Conservation (phyloP, 163 green algal genomes). For the Chlamydomonas reinhardtii region DNA sequence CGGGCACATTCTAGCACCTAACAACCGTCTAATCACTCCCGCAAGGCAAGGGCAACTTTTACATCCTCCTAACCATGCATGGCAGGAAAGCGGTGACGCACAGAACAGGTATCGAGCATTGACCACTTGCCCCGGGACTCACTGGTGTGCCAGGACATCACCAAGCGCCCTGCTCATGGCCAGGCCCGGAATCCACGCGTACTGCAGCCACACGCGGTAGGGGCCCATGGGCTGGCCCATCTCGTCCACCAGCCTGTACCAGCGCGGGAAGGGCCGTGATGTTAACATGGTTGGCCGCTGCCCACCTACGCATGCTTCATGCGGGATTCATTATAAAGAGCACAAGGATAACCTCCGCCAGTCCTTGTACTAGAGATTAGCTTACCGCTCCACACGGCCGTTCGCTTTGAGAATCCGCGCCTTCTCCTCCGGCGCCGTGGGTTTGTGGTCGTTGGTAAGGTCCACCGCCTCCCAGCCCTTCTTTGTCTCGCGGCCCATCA, state of each 20-base stretch:
- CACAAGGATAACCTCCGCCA: too few relatives aligned
- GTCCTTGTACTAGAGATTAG: too few relatives aligned
- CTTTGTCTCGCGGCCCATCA: constrained; percentile 75
- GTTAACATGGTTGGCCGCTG: too few relatives aligned
- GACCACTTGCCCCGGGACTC: constrained; percentile 50
- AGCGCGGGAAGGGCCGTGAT: too few relatives aligned
- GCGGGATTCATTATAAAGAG: too few relatives aligned
- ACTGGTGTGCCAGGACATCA: constrained; percentile 88
- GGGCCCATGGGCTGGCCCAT: constrained; percentile 87
- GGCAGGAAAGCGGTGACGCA: too few relatives aligned
- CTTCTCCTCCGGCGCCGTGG: constrained; percentile 80
- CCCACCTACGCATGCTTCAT: too few relatives aligned
- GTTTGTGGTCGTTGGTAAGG: constrained; percentile 95
- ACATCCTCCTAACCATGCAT: too few relatives aligned
- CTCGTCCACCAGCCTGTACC: constrained; percentile 83
- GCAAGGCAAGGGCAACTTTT: too few relatives aligned
- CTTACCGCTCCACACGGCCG: constrained; percentile 86
- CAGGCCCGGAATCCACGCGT: constrained; percentile 89
- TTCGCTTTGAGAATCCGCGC: constrained; percentile 82
- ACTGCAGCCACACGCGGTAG: constrained; percentile 90
- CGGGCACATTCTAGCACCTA: too few relatives aligned
- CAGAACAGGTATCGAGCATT: too few relatives aligned
- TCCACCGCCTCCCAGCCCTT: constrained; percentile 65
- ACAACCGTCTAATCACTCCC: too few relatives aligned
- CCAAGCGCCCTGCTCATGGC: constrained; percentile 95